phyloP scores from a whole-genome alignment of 768 basidiomycete genomes.

The Omphalotus guepiniiformis region DNA sequence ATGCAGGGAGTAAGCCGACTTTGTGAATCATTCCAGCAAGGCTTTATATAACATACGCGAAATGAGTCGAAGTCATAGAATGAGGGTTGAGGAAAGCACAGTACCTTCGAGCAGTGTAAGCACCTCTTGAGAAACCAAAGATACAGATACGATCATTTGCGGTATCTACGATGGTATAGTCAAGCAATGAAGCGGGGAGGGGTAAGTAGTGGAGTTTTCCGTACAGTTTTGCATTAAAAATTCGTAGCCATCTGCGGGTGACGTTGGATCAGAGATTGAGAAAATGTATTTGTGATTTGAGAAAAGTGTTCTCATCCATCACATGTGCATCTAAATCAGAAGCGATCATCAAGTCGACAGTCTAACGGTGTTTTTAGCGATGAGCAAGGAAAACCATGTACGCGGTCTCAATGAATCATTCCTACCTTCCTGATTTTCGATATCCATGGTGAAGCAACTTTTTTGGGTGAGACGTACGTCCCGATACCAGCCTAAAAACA shows the following conservation, averaged over 20 bases:
- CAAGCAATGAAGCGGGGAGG: not conserved
- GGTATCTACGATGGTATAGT: conserved; percentile 29
- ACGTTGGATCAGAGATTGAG: conserved; percentile 5
- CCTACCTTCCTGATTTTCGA: conserved; percentile 37
- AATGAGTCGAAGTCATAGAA: not conserved
- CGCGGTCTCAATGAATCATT: not conserved
- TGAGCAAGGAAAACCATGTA: not conserved
- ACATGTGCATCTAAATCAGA: conserved; percentile 47
- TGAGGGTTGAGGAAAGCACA: not conserved
- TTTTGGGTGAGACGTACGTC: conserved; percentile 41
- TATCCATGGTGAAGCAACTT: conserved; percentile 31
- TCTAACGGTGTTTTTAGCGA: conserved; percentile 21
- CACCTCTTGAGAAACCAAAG: conserved; percentile 62
- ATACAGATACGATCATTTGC: conserved; percentile 24
- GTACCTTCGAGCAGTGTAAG: conserved; percentile 59
- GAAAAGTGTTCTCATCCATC: conserved; percentile 31
- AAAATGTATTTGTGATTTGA: not conserved
- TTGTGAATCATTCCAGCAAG: conserved; percentile 29
- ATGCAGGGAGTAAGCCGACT: conserved; percentile 36
- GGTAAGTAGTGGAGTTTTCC: conserved; percentile 12
- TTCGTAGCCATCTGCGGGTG: conserved; percentile 43
- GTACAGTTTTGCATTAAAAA: conserved; percentile 59
- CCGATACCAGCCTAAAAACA: conserved; percentile 44
- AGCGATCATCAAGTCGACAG: conserved; percentile 46
- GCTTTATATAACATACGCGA: not conserved